Conservation (phyloP, 208 protist species). For the Acanthamoeba healyi region DNA sequence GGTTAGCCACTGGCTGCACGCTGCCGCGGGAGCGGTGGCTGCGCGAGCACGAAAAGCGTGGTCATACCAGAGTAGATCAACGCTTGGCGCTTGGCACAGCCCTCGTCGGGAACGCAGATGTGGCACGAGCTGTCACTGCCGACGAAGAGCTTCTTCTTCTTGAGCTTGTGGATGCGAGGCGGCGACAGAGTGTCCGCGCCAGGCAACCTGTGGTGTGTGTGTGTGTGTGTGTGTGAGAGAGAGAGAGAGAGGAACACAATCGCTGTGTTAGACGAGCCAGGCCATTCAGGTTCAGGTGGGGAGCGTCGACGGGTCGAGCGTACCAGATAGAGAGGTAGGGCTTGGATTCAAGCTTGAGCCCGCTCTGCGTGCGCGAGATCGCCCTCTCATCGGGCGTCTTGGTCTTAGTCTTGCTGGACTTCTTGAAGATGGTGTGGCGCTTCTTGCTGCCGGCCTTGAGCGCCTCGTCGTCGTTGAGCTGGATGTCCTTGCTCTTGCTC, state of each 20-base stretch:
- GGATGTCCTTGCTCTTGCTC: constrained; percentile 18
- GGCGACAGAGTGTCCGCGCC: background rate
- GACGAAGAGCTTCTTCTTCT: constrained; percentile 17
- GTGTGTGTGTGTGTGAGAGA: no score
- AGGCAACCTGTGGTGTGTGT: no score
- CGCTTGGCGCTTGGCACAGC: background rate
- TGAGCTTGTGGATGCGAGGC: constrained; percentile 9
- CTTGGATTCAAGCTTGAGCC: constrained; percentile 42
- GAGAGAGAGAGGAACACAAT: no score
- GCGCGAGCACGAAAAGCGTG: background rate
- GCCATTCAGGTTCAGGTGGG: no score
- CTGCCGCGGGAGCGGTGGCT: background rate
- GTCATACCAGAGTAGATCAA: background rate
- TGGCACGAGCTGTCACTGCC: constrained; percentile 31
- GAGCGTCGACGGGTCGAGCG: no score
- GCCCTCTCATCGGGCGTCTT: background rate
- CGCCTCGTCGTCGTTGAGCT: background rate
- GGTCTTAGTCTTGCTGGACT: constrained; percentile 17
- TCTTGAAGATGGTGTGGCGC: background rate
- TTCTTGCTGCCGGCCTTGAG: background rate
- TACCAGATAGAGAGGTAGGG: constrained; percentile 52
- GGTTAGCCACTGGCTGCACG: no score
- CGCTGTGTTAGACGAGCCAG: no score
- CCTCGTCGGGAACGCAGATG: background rate
- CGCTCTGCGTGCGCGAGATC: background rate